Base-by-base conservation (phyloP, 202 grass and related monocot species). In the Zizania palustris region DNA sequence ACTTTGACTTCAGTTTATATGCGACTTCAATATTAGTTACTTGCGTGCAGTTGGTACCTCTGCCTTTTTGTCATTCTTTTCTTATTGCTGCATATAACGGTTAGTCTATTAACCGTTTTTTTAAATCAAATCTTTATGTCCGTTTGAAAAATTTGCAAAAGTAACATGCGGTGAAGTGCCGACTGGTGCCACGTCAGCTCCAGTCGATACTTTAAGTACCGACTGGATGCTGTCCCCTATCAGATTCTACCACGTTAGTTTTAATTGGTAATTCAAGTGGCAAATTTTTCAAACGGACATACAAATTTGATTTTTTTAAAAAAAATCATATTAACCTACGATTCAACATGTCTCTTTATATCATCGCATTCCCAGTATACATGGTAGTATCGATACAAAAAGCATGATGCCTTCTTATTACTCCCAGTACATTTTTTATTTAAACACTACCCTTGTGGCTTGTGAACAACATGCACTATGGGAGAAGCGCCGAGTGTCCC, bases 11-110 rank as follows among this genome's bases (percentile, higher is more conserved):
- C 67, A 58, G 53, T 85, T 74, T 68, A 41, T 39, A 20, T 18
- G 18, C 46, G 19, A 15, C 42, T 44, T 85, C 69, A 82, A 63
- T 36, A 12, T n/a, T n/a, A 60, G 37, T 64, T 79, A 85, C 75
- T 86, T 93, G n/a, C 28, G 53, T 93, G 87, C 90, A 99, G 92
- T 76, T 99, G 92, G 96, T 96, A 91, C 67, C 68, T 93, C 34
- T 99, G 96, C 85, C 89, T 96, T 71, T 96, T 99, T 82, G 96
- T 93, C 11, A 81, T 96, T 53, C 18, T 99, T 69, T 99, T 93
- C 84, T 83, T 99, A 67, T 81, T 96, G 85, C 75, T 99, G 65
- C 87, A 99, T 77, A 67, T 99, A 67, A 93, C 69, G 96, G 96
- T 96, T 87, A 33, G 49, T 62, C 36, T n/a, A n/a, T n/a, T n/a